Conservation (phyloP, 768 basidiomycete species). For the Xerocomellus chrysenteron region DNA sequence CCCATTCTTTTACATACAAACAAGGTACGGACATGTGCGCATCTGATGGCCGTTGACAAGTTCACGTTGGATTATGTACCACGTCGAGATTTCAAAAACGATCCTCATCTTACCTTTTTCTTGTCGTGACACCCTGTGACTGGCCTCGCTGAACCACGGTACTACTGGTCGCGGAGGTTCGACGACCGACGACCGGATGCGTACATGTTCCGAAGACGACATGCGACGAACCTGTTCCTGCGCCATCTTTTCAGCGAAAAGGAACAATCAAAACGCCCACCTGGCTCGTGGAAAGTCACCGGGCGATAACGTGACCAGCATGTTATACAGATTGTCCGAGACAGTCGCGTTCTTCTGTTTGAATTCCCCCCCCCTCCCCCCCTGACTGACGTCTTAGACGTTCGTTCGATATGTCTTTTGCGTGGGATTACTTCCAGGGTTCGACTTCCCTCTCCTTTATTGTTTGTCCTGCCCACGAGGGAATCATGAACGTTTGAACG, state of each 20-base stretch:
- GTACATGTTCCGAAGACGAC: too few relatives aligned
- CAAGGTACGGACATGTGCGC: slow-evolving; percentile 6
- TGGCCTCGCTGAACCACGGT: too few relatives aligned
- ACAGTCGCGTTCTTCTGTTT: not conserved
- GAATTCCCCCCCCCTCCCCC: too few relatives aligned
- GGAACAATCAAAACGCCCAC: not conserved
- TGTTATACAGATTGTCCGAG: not conserved
- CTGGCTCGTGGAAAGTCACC: not conserved
- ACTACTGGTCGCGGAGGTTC: not conserved
- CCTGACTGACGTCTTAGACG: not conserved
- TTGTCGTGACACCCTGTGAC: too few relatives aligned
- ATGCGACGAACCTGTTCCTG: too few relatives aligned
- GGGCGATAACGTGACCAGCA: not conserved
- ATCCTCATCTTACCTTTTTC: not conserved
- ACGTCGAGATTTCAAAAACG: not conserved
- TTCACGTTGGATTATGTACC: slow-evolving; percentile 11
- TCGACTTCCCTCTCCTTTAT: not conserved
- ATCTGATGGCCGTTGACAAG: slow-evolving; percentile 25
- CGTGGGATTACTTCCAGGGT: not conserved
- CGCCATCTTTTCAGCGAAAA: too few relatives aligned
- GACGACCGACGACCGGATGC: not conserved
- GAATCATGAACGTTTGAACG: not conserved
- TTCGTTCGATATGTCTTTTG: not conserved
- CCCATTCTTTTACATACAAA: slow-evolving; percentile 14
- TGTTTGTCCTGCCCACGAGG: not conserved